Conservation (phyloP, 148 eudicot genomes). For the Vaccinium vitisidaea region DNA sequence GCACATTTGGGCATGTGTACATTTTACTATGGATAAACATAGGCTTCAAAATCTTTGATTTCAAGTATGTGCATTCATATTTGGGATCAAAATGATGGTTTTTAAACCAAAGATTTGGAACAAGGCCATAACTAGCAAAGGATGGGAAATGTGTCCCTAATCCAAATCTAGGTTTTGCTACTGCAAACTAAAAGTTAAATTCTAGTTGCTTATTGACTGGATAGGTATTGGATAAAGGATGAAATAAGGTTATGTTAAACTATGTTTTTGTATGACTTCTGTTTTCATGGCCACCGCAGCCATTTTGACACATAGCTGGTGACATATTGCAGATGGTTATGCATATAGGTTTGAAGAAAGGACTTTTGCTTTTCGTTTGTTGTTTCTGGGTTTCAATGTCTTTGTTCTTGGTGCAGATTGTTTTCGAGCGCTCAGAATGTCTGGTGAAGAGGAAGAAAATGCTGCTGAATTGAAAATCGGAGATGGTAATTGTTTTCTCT, state of each 20-base stretch:
- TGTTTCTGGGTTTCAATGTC: background rate
- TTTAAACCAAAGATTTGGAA: background rate
- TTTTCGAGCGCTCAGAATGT: slow-evolving; percentile 32
- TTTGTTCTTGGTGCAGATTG: background rate
- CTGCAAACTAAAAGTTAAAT: background rate
- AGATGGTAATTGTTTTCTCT: slow-evolving; percentile 35
- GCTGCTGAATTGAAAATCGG: slow-evolving; percentile 77
- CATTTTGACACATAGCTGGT: background rate
- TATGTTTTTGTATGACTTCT: too few relatives aligned
- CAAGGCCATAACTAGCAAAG: background rate
- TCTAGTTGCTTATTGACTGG: background rate
- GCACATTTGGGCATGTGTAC: background rate
- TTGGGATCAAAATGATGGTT: background rate
- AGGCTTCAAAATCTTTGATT: background rate
- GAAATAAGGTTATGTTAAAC: background rate
- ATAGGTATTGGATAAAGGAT: background rate
- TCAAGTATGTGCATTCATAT: background rate
- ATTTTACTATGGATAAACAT: background rate
- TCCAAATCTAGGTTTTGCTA: background rate
- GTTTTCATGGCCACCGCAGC: background rate
- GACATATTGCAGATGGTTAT: background rate
- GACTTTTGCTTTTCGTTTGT: background rate
- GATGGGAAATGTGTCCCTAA: background rate
- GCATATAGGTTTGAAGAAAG: background rate
- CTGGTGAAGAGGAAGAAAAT: slow-evolving; percentile 77